Evolutionary conservation across 2,329 filamentous ascomycete species (phyloP).

Genomic region (Clarireedia paspali): DNA sequence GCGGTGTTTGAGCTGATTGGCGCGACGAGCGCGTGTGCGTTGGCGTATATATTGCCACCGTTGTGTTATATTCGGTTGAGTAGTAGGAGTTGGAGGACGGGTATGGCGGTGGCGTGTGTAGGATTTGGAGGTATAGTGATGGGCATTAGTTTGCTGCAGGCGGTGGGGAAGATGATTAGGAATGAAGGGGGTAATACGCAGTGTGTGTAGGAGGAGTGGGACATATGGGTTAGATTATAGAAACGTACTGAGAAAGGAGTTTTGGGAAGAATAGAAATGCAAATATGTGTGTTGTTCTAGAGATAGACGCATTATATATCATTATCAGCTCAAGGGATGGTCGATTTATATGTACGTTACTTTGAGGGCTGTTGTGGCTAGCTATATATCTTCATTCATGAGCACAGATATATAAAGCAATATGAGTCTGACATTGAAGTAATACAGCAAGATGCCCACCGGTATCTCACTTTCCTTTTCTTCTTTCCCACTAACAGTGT

Average conservation of each 20-base stretch:
- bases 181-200: conserved; percentile 24
- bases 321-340: too few species aligned
- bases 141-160: conserved; percentile 69
- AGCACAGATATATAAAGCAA: too few species aligned
- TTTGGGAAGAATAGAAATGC: too few species aligned
- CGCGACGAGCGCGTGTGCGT: conserved; percentile 84
- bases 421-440: not conserved
- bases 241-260: not conserved
- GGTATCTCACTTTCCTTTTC: not conserved
- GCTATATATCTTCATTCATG: too few species aligned
- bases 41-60: conserved; percentile 93
- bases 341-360: too few species aligned
- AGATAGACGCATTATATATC: too few species aligned
- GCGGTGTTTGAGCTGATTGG: conserved; percentile 94
- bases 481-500: not conserved
- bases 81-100: conserved; percentile 65
- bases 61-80: conserved; percentile 93
- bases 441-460: not conserved
- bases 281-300: not conserved
- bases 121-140: conserved; percentile 75
- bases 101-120: conserved; percentile 63
- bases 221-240: not conserved
- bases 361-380: too few species aligned
- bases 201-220: conserved; percentile 11
- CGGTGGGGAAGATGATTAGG: conserved; percentile 55